phyloP scores from a whole-genome alignment of 208 protist species.

The Spongospora subterranea region DNA sequence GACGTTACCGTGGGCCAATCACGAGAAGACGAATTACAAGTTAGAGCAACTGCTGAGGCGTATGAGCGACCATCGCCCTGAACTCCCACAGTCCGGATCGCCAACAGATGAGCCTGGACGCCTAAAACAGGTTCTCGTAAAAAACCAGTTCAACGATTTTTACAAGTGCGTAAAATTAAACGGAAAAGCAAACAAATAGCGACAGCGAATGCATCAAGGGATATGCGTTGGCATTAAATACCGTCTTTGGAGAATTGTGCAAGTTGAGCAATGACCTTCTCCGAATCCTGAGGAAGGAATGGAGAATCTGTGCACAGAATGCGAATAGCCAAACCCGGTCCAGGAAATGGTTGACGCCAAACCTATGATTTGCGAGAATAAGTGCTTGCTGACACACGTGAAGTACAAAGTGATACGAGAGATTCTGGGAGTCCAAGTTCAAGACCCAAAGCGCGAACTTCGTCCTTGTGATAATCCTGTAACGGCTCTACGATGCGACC shows the following conservation, averaged over 20 bases:
- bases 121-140: neutral
- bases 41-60: conserved; percentile 86
- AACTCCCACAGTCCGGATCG: conserved; percentile 83
- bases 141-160: neutral
- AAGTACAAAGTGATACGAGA: conserved; percentile 67
- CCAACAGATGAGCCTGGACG: neutral
- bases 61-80: conserved; percentile 96
- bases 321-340: conserved; percentile 95
- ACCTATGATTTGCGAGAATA: conserved; percentile 71
- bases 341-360: conserved; percentile 90
- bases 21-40: neutral
- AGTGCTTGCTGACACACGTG: neutral
- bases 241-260: neutral
- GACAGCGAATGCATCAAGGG: neutral
- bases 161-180: too few species aligned
- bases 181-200: too few species aligned
- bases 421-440: conserved; percentile 87
- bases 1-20: neutral
- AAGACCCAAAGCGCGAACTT: conserved; percentile 87
- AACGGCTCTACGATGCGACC: conserved; percentile 95
- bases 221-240: neutral
- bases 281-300: conserved; percentile 34
- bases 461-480: conserved; percentile 95
- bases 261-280: conserved; percentile 54
- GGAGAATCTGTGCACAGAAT: conserved; percentile 84